Evolutionary conservation across 345 rosid genomes (phyloP).

Genomic region (Eucalyptus shirleyi): DNA sequence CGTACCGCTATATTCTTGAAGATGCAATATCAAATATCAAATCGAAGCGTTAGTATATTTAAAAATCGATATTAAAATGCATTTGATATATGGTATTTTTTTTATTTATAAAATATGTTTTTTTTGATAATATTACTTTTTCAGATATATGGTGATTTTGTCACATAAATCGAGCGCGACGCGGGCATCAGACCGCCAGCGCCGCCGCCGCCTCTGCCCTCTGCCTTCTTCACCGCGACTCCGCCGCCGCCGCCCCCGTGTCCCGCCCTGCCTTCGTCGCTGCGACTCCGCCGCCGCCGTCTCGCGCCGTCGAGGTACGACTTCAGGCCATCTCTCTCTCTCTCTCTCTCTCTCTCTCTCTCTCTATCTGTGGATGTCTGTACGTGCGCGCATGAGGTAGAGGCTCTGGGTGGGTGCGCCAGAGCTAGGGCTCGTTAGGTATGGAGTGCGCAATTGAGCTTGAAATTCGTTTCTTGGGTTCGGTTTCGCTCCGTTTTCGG

Average conservation of each 20-base stretch:
- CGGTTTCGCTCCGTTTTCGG: not conserved
- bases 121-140: too few relatives aligned
- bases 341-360: not conserved
- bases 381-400: not conserved
- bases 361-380: not conserved
- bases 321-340: not conserved
- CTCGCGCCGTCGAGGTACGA: not conserved
- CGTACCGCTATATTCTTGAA: not conserved
- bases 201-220: not conserved
- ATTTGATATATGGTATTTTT: not conserved
- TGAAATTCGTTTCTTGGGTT: not conserved
- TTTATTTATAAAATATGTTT: too few relatives aligned
- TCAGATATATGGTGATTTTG: too few relatives aligned
- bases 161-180: not conserved
- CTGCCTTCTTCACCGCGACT: not conserved
- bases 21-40: not conserved
- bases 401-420: not conserved
- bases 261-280: not conserved
- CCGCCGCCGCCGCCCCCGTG: not conserved
- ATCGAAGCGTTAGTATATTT: rapidly evolving
- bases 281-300: not conserved
- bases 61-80: not conserved
- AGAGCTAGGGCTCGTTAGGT: not conserved
- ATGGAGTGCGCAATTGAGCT: not conserved
- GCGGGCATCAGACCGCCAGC: not conserved